Conservation (phyloP, 257 asterid species). For the Mitragyna speciosa region DNA sequence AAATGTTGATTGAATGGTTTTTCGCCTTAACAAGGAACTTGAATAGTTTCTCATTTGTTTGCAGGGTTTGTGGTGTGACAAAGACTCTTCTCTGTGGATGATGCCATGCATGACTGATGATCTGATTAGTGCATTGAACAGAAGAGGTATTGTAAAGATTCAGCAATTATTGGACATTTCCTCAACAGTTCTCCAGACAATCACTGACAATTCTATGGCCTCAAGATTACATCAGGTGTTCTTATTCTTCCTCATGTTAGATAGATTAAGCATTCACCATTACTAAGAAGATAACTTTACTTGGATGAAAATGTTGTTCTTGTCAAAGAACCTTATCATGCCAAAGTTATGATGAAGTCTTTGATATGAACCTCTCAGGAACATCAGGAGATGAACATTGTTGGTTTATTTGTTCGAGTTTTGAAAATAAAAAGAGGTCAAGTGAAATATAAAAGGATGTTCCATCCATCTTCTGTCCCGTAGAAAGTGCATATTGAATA, state of each 20-base stretch:
- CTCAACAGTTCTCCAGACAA: constrained; percentile 39
- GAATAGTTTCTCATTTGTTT: constrained; percentile 25
- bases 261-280: constrained; percentile 1
- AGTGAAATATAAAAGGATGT: not conserved
- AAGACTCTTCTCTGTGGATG: constrained; percentile 79
- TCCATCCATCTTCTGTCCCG: not conserved
- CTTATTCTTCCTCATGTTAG: constrained; percentile 15
- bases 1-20: not conserved
- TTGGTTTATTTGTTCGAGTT: not conserved
- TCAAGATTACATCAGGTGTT: constrained; percentile 74
- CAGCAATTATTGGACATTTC: constrained; percentile 69
- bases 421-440: too few species aligned
- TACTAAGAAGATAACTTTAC: not conserved
- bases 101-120: constrained; percentile 84
- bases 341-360: not conserved
- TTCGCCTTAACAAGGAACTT: not conserved
- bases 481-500: not conserved
- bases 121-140: constrained; percentile 51
- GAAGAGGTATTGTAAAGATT: constrained; percentile 61
- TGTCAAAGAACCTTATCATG: not conserved
- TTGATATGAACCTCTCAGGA: not conserved
- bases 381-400: not conserved
- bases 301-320: not conserved
- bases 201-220: constrained; percentile 46
- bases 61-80: constrained; percentile 78